Base-by-base conservation (phyloP, 371 early-diverging fungal genomes). In the Saksenaea oblongispora region DNA sequence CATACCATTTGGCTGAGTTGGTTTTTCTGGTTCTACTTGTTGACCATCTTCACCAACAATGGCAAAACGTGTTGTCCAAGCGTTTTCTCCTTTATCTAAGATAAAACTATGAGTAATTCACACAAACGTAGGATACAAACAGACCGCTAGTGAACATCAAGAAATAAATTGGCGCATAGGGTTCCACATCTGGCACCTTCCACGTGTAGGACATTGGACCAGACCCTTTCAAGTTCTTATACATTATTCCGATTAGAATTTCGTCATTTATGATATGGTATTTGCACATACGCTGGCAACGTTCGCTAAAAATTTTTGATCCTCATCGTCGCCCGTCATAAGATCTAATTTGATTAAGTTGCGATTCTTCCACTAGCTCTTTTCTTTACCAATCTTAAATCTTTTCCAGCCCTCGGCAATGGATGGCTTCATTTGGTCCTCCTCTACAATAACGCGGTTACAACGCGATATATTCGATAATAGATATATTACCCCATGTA, bases 61-160 rank as follows among this genome's bases (percentile, higher is more conserved):
- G 31, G 66, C 72, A 61, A 79, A 78, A 35, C 79, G 70, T 28
- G 76, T 78, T 7, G 79, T 75, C 79, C 79, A 78, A 14, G 79
- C 74, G 57, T 67, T 68, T 13, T 74, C 69, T 28, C 73, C 75
- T 3, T 74, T 62, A 22, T 74, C 78, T 74, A 63, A 42, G 42
- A 54, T 22, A 3, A 42, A 59, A 8, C n/a, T 41, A 59, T 47
- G 17, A 35, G 34, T 47, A 51, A 55, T 41, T 34, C 27, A 24
- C 34, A 28, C 11, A 17, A 22, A 26, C 14, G 17, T n/a, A 24
- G 15, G 24, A 14, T 7, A 14, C 13, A 35, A 18, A 26, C 58
- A 28, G 70, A 80, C 79, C 75, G 63, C 74, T 79, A 0, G 82
- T 77, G 66, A 82, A 82, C 78, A 74, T 82, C 34, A 82, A 67